Evolutionary conservation across 73 alveolate genomes (phyloP).

Genomic region (Symbiodinium natans): DNA sequence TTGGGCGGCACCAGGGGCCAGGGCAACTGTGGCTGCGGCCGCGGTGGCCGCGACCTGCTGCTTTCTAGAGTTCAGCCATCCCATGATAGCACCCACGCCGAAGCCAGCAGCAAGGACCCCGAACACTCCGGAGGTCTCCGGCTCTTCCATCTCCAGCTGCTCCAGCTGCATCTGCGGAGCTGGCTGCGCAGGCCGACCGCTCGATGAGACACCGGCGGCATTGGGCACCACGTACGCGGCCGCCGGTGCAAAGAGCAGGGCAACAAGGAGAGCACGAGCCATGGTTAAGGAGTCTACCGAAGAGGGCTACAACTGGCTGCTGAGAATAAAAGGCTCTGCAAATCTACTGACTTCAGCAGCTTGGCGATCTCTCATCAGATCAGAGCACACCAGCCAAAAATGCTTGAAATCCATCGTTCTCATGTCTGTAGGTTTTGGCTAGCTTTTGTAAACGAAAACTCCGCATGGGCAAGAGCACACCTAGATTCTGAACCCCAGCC

Average conservation of each 20-base stretch:
- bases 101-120: background rate
- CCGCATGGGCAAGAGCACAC: no score
- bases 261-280: background rate
- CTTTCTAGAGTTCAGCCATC: background rate
- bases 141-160: background rate
- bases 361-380: no score
- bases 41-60: background rate
- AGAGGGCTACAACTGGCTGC: background rate
- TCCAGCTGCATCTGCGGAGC: background rate
- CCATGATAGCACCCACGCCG: constrained; percentile 19
- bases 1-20: background rate
- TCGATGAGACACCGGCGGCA: background rate
- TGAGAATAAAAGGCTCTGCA: background rate
- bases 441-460: no score
- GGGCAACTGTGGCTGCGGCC: background rate
- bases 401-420: no score
- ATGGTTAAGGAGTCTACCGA: background rate
- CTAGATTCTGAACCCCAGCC: no score
- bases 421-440: no score
- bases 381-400: no score
- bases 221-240: background rate
- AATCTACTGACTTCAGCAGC: background rate
- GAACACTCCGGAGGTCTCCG: background rate
- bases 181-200: background rate
- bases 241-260: background rate